phyloP scores from a whole-genome alignment of 2,329 filamentous ascomycete genomes.

The Bipolaris bicolor region DNA sequence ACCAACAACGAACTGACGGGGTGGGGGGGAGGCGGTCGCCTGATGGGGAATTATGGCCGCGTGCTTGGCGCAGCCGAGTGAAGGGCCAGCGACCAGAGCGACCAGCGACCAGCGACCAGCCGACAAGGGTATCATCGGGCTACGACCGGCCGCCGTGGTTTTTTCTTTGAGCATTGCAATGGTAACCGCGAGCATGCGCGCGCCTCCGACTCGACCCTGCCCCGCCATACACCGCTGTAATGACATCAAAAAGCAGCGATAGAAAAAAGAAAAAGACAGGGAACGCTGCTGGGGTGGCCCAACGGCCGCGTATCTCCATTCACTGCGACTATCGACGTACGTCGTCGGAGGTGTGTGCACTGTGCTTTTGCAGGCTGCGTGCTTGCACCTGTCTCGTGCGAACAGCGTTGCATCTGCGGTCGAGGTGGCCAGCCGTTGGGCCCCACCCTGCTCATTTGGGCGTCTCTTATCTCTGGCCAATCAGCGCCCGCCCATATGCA shows the following conservation, averaged over 20 bases:
- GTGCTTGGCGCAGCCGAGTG: constrained; percentile 10
- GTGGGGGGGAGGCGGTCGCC: constrained; percentile 11
- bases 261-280: background rate
- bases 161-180: constrained; percentile 7
- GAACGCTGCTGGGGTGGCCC: background rate
- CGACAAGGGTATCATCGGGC: constrained; percentile 14
- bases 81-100: background rate
- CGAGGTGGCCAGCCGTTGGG: constrained; percentile 16
- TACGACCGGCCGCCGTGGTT: constrained; percentile 16
- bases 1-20: constrained; percentile 18
- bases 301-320: background rate
- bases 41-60: constrained; percentile 16
- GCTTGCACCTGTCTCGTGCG: background rate
- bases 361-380: background rate
- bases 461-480: constrained; percentile 39
- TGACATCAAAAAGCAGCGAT: background rate
- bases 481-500: constrained; percentile 8
- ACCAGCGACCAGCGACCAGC: no score
- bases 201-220: background rate
- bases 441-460: constrained; percentile 18
- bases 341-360: background rate
- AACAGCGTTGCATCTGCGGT: constrained; percentile 1
- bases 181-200: constrained; percentile 5
- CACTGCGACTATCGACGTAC: background rate
- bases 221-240: background rate